phyloP scores from a whole-genome alignment of 257 asterid genomes.

The Capsicum chinense region DNA sequence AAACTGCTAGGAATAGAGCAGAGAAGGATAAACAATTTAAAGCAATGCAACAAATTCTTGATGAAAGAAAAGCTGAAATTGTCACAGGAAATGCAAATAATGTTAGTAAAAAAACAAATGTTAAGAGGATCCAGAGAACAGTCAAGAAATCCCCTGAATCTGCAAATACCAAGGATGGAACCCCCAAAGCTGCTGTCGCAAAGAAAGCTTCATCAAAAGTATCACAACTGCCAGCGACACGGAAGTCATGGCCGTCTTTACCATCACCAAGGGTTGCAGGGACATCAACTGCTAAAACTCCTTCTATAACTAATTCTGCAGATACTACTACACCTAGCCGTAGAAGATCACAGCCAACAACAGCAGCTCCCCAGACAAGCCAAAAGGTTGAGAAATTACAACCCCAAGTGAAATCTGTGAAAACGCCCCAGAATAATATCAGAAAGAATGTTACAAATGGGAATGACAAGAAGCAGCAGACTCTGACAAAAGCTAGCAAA shows the following conservation, averaged over 20 bases:
- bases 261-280: constrained; percentile 69
- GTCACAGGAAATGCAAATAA: constrained; percentile 52
- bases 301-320: constrained; percentile 49
- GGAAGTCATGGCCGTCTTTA: constrained; percentile 88
- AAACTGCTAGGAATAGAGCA: constrained; percentile 53
- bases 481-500: constrained; percentile 55
- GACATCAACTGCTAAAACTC: constrained; percentile 64
- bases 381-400: constrained; percentile 58
- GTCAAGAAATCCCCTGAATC: constrained; percentile 52
- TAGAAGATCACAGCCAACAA: constrained; percentile 68
- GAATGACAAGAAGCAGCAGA: constrained; percentile 62
- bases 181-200: constrained; percentile 51
- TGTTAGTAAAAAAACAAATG: constrained; percentile 49
- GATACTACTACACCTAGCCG: constrained; percentile 52
- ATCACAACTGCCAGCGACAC: constrained; percentile 68
- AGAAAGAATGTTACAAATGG: constrained; percentile 53
- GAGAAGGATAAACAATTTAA: constrained; percentile 65
- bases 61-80: constrained; percentile 58
- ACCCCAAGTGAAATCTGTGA: constrained; percentile 52
- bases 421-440: constrained; percentile 49
- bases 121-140: constrained; percentile 68
- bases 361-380: constrained; percentile 54
- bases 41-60: constrained; percentile 54
- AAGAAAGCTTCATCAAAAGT: constrained; percentile 64
- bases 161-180: constrained; percentile 60